These are phyloP conservation scores for Lindgomyces ingoldianus DNA, from an alignment of 495 filamentous ascomycete genomes.

Conservation along the genomic window DNA sequence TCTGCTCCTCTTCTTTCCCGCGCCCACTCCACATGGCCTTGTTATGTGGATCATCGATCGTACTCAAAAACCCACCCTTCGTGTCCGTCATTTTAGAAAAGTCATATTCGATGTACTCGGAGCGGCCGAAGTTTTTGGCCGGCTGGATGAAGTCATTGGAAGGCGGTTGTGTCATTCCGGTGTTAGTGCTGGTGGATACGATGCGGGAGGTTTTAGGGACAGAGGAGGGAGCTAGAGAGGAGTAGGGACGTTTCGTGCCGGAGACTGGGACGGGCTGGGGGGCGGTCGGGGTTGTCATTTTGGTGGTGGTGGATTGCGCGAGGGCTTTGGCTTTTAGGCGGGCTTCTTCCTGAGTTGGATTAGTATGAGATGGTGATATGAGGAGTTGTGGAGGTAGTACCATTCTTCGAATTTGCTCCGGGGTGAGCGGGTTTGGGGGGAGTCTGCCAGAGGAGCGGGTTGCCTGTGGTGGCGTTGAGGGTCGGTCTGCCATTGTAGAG, in stretches of 20 bases:
- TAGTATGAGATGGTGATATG: background rate
- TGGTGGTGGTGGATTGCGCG: conserved; percentile 53
- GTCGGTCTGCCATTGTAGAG: conserved; percentile 47
- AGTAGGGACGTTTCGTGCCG: conserved; percentile 61
- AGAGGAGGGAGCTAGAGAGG: conserved; percentile 61
- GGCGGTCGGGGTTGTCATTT: conserved; percentile 42
- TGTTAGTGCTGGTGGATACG: conserved; percentile 38
- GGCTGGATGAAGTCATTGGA: conserved; percentile 64
- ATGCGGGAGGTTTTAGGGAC: conserved; percentile 66
- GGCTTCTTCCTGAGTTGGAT: conserved; percentile 71
- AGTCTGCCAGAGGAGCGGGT: conserved; percentile 46
- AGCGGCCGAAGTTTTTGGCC: conserved; percentile 76
- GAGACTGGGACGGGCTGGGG: conserved; percentile 42
- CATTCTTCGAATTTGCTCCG: conserved; percentile 63
- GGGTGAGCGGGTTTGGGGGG: conserved; percentile 62
- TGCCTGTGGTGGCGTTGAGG: conserved; percentile 63
- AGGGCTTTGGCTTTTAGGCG: conserved; percentile 90
- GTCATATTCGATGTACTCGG: conserved; percentile 86
- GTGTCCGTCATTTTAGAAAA: conserved; percentile 97
- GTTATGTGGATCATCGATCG: conserved; percentile 87
- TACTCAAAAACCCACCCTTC: conserved; percentile 87
- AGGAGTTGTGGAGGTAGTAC: conserved; percentile 50
- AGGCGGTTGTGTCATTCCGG: conserved; percentile 38
- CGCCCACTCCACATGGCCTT: conserved; percentile 57
- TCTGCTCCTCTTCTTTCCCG: conserved; percentile 58